Evolutionary conservation across 306 rosid species (phyloP).

Genomic region (Quercus bicolor): DNA sequence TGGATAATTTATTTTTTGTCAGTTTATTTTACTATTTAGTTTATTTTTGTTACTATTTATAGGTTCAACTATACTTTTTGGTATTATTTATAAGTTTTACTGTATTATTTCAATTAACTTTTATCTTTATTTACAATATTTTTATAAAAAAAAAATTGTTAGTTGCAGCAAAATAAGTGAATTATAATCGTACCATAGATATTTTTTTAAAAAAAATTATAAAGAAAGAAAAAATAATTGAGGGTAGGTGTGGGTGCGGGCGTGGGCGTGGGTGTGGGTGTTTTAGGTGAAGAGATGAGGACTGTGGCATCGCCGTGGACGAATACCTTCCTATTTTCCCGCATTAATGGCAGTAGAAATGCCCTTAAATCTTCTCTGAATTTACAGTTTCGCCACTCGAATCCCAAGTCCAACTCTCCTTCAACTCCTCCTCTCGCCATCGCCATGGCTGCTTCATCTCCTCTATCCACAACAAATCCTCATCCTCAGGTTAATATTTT

Average conservation of each 20-base stretch:
- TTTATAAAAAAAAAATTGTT: fast-evolving
- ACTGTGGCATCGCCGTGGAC: constrained; percentile 49
- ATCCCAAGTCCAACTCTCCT: constrained; percentile 26
- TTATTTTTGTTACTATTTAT: no score
- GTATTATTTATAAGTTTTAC: fast-evolving
- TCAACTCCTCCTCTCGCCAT: constrained; percentile 37
- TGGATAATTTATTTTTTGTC: no score
- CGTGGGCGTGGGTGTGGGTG: background rate
- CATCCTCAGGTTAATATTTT: constrained; percentile 37
- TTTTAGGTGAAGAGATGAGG: constrained; percentile 32
- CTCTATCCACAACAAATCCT: constrained; percentile 39
- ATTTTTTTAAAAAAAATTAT: no score
- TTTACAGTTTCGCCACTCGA: constrained; percentile 27
- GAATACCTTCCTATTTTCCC: constrained; percentile 29
- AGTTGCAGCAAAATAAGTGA: no score
- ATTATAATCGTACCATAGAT: no score
- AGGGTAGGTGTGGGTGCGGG: background rate
- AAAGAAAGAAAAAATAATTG: background rate
- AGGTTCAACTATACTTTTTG: fast-evolving
- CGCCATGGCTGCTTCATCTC: constrained; percentile 70
- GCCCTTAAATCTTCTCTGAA: constrained; percentile 24
- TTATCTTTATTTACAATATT: fast-evolving
- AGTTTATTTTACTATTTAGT: no score
- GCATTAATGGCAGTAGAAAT: constrained; percentile 31
- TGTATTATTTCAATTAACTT: no score